Base-by-base conservation (phyloP, 768 basidiomycete species). In the Russula foetens region DNA sequence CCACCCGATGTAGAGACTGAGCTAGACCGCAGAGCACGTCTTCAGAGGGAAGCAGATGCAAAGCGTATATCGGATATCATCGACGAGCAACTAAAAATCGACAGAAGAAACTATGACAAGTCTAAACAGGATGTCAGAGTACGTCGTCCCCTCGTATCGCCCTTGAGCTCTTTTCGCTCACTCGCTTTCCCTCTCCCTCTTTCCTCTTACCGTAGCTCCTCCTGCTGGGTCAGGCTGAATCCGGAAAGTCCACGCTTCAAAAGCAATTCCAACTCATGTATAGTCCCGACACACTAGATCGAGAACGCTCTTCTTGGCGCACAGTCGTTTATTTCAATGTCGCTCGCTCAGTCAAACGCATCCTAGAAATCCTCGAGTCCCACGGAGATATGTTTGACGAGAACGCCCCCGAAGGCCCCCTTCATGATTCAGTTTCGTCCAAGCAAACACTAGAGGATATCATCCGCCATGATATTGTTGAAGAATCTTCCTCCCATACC, bases 211-310 rank as follows among this genome's bases (percentile, higher is more conserved):
- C 39, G 3, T 66, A 90, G 85, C 73, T 89, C 45, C 73, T 90
- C n/a, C 77, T 90, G 58, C 79, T 89, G 43, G 88, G 88, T 41
- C 87, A 89, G 67, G 86, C 87, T 41, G 87, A 89, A 75, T 88
- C 84, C 49, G 86, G 86, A 66, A 88, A 89, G 69, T 84, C 84
- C 33, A 88, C 86, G 4, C 78, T 89, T 49, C 85, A 86, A 72
- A 88, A 88, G 69, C 87, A 87, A 68, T 88, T 86, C 66, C 87
- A 89, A 70, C 81, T 90, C 66, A 87, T 90, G 83, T 90, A 90
- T 72, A 83, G 80, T 60, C 89, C 86, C 3, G 77, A 81, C 59
- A 75, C 84, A 0, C 80, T 92, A 38, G 86, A 91, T 46, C 74
- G 77, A 53, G 86, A 88, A 73, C 83, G 86, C 24, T 80, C 84